Percentiles rank a stretch among this genome's conserved stretches.
Conservation (phyloP, 352 stramenopile genomes). For the Phytopythium mirpurense region DNA sequence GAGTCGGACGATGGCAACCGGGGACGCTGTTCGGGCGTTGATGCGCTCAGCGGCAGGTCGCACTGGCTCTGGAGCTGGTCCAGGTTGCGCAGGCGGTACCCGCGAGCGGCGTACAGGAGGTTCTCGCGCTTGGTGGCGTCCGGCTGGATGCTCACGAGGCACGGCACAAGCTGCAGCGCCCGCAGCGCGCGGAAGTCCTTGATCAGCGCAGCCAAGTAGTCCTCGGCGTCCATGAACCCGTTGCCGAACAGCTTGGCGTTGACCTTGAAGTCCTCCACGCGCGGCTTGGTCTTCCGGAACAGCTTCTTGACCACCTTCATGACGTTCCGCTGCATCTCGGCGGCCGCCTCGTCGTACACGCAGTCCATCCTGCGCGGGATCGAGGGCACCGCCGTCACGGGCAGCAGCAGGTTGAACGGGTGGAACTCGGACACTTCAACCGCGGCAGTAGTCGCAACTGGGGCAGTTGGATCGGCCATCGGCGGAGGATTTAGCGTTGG, state of each 20-base stretch:
- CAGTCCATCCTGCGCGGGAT: slow-evolving; percentile 49
- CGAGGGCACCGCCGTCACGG: slow-evolving; percentile 34
- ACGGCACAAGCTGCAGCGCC: slow-evolving; percentile 58
- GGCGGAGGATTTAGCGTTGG: no score
- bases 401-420: slow-evolving; percentile 45
- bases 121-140: slow-evolving; percentile 51
- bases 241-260: slow-evolving; percentile 73
- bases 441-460: no score
- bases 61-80: slow-evolving; percentile 28
- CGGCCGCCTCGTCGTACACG: slow-evolving; percentile 53
- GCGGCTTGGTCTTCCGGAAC: slow-evolving; percentile 48
- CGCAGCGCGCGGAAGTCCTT: slow-evolving; percentile 51
- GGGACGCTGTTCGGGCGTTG: not conserved
- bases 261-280: slow-evolving; percentile 77
- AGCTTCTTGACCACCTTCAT: slow-evolving; percentile 66
- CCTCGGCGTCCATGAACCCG: slow-evolving; percentile 69
- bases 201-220: slow-evolving; percentile 65
- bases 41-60: not conserved
- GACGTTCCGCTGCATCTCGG: slow-evolving; percentile 68
- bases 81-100: slow-evolving; percentile 43
- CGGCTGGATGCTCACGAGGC: slow-evolving; percentile 57
- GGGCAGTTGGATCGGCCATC: no score
- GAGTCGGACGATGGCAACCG: slow-evolving; percentile 2
- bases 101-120: slow-evolving; percentile 45
- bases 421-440: slow-evolving; percentile 18